Base-by-base conservation (phyloP, 805 yeast genomes). In the Myxozyma nipponensis region DNA sequence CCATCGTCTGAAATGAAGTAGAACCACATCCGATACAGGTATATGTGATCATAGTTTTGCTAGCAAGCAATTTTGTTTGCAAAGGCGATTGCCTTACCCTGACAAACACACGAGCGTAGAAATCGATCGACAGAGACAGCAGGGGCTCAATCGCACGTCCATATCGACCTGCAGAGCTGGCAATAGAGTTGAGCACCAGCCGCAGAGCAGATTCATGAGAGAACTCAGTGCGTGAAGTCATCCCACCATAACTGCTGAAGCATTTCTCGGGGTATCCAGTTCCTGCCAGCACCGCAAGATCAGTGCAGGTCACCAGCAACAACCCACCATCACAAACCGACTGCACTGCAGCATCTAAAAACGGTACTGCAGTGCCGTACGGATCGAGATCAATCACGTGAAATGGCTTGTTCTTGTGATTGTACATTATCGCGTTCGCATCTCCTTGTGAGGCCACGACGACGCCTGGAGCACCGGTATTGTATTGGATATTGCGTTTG, bases 191-290 rank as follows among this genome's bases (percentile, higher is more conserved):
- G 40, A 93, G 71, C 3, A 93, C 93, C 50, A 93, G 73, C 63
- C 99, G 74, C 51, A 93, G 70, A 0, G 98, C 98, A 32, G 89
- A 84, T 67, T 93, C 99, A 69, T 93, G 98, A 19, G 91, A 84
- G 22, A 89, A 82, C 63, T 87, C 97, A 55, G 91, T 85, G 24
- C 52, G 45, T 63, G 88, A 74, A 56, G 91, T 88, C 49, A 83
- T 83, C 21, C 98, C 98, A 19, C 98, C 98, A 65, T 93, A 93
- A 17, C 86, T 73, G 0, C 97, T 89, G 72, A 82, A 93, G 69
- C 98, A 91, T 69, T 93, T 93, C 62, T 93, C 99, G 0, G 98
- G 97, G 66, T 91, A 91, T 13, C 95, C 95, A 57, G 84, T 83
- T 18, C 98, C 98, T 0, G 98, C 98, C 47, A 93, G 74, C 0